These are phyloP conservation scores for Penicillium longicatenatum DNA, from an alignment of 495 filamentous ascomycete genomes.

Conservation along the genomic window DNA sequence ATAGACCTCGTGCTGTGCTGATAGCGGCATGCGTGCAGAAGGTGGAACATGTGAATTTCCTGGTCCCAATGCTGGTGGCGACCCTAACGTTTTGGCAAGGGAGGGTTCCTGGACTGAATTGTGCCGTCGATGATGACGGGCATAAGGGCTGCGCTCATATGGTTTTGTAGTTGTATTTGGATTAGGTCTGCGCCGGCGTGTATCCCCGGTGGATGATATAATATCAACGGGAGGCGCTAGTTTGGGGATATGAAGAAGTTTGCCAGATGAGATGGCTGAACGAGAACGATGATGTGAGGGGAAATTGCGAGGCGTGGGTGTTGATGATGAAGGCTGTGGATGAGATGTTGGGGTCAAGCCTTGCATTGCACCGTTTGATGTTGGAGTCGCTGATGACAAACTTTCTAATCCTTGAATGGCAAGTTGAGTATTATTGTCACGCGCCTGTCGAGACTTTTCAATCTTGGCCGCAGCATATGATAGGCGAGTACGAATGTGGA, in stretches of 20 bases:
- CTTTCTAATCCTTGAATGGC: constrained; percentile 65
- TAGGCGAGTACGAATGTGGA: constrained; percentile 74
- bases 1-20: constrained; percentile 29
- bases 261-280: constrained; percentile 26
- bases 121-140: constrained; percentile 41
- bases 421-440: constrained; percentile 63
- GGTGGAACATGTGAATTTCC: constrained; percentile 39
- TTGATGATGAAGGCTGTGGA: constrained; percentile 12
- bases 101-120: constrained; percentile 39
- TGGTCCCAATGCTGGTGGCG: constrained; percentile 28
- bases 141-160: constrained; percentile 23
- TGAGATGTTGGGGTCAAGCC: constrained; percentile 15
- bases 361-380: constrained; percentile 12
- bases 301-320: constrained; percentile 10
- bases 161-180: constrained; percentile 35
- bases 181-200: constrained; percentile 41
- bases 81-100: constrained; percentile 20
- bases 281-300: constrained; percentile 23
- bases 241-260: constrained; percentile 29
- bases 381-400: constrained; percentile 11
- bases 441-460: constrained; percentile 78
- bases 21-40: constrained; percentile 25
- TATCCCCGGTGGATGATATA: constrained; percentile 28
- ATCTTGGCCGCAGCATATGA: constrained; percentile 91
- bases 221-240: constrained; percentile 66